phyloP scores from a whole-genome alignment of 768 basidiomycete species.

The Boletus pseudo-olivaceus region DNA sequence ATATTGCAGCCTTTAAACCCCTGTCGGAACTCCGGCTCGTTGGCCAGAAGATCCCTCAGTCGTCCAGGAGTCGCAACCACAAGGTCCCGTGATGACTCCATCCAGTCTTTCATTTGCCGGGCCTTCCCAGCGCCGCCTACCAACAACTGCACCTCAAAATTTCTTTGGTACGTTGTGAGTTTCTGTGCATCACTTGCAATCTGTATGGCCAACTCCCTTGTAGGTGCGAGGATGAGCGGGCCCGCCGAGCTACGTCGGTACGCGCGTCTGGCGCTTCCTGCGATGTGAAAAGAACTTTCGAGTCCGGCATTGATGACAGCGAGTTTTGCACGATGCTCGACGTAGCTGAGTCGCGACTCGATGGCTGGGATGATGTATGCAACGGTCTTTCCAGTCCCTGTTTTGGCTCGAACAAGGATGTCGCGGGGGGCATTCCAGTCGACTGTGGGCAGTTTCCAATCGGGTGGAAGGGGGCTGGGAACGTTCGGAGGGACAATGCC shows the following conservation, averaged over 20 bases:
- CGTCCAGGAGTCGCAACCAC: constrained; percentile 92
- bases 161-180: constrained; percentile 56
- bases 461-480: neutral
- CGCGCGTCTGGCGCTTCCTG: constrained; percentile 28
- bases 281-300: constrained; percentile 28
- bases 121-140: constrained; percentile 72
- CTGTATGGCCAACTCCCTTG: constrained; percentile 85
- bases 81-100: constrained; percentile 63
- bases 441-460: neutral
- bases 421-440: constrained; percentile 45
- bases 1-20: constrained; percentile 54
- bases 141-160: constrained; percentile 68
- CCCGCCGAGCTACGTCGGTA: constrained; percentile 56
- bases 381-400: constrained; percentile 87
- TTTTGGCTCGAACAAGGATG: constrained; percentile 81
- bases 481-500: constrained; percentile 3
- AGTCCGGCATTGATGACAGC: constrained; percentile 43
- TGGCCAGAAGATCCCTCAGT: constrained; percentile 66
- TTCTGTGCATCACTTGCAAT: constrained; percentile 81
- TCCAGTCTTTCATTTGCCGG: constrained; percentile 67
- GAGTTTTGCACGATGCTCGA: constrained; percentile 45
- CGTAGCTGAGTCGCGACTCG: constrained; percentile 63
- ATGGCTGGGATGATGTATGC: constrained; percentile 87
- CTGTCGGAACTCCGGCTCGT: constrained; percentile 51
- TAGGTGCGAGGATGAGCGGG: constrained; percentile 81